Evolutionary conservation across 768 basidiomycete genomes (phyloP).

Genomic region (Lactarius pseudohatsudake): DNA sequence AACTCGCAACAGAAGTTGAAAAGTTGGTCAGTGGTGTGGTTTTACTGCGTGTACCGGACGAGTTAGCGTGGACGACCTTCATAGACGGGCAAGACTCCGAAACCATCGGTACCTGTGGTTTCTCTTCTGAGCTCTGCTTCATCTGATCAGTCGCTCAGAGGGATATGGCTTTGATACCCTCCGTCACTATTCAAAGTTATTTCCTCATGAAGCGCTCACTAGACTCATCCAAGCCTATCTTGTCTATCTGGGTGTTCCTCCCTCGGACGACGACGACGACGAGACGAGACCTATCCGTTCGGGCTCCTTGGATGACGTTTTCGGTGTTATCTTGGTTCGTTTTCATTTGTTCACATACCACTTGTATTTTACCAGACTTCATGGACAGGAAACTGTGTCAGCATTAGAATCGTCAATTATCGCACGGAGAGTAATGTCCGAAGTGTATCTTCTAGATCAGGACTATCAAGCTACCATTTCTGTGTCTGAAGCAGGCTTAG

Average conservation of each 20-base stretch:
- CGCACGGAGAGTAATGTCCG: slow-evolving; percentile 62
- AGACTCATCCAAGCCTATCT: slow-evolving; percentile 68
- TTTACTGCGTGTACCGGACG: slow-evolving; percentile 72
- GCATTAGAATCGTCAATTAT: slow-evolving; percentile 50
- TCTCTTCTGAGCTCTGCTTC: slow-evolving; percentile 16
- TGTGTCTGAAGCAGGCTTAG: slow-evolving; percentile 68
- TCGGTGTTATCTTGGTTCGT: slow-evolving; percentile 63
- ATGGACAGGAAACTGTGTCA: slow-evolving; percentile 13
- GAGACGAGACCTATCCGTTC: slow-evolving; percentile 31
- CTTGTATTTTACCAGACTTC: neutral
- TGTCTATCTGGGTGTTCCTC: slow-evolving; percentile 50
- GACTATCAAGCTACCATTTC: slow-evolving; percentile 77
- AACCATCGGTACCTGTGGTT: slow-evolving; percentile 51
- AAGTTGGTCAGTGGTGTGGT: slow-evolving; percentile 73
- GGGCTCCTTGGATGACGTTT: slow-evolving; percentile 48
- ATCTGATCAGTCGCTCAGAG: slow-evolving; percentile 40
- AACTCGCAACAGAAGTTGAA: slow-evolving; percentile 61
- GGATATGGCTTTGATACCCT: slow-evolving; percentile 60
- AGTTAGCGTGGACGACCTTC: slow-evolving; percentile 76
- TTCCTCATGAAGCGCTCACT: slow-evolving; percentile 60
- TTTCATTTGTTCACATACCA: slow-evolving; percentile 4
- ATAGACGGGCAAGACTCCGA: slow-evolving; percentile 74
- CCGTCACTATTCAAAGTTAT: slow-evolving; percentile 59
- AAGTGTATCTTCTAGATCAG: slow-evolving; percentile 62
- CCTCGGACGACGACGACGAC: slow-evolving; percentile 46